Percentiles rank a stretch among this genome's conserved stretches.
These are phyloP conservation scores for Geotrichum aggregatum DNA, from an alignment of 1,139 yeast genomes.

Conservation along the genomic window DNA sequence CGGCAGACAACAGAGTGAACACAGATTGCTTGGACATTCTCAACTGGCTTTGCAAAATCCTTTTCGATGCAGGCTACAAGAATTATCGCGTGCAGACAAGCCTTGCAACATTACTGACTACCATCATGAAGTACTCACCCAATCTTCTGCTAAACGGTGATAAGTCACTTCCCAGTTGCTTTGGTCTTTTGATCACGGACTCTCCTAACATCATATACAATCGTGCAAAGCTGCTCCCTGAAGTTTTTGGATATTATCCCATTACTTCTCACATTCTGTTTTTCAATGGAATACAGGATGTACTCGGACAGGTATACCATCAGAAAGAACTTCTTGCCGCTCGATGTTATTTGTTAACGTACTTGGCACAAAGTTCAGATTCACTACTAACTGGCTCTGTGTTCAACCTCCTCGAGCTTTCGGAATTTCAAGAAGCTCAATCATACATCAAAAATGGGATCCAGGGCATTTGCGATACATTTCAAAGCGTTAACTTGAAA, in stretches of 20 bases:
- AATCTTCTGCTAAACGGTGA: constrained; percentile 4
- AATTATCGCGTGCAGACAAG: constrained; percentile 10
- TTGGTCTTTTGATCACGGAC: constrained; percentile 7
- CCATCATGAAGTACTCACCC: constrained; percentile 9
- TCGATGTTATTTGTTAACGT: constrained; percentile 10
- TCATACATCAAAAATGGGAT: constrained; percentile 11
- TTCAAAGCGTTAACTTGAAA: constrained; percentile 2
- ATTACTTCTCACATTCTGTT: constrained; percentile 9
- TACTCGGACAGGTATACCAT: constrained; percentile 4
- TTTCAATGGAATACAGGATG: constrained; percentile 12
- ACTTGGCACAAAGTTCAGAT: constrained; percentile 13
- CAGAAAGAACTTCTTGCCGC: constrained; percentile 14
- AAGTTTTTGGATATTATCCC: constrained; percentile 9
- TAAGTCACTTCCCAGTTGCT: constrained; percentile 6
- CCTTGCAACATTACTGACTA: constrained; percentile 2
- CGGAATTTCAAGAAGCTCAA: constrained; percentile 7
- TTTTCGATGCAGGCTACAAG: constrained; percentile 14
- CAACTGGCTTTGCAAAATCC: constrained; percentile 15
- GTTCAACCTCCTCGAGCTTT: constrained; percentile 12
- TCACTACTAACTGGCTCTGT: constrained; percentile 12
- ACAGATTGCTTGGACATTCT: constrained; percentile 13
- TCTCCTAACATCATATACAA: constrained; percentile 12
- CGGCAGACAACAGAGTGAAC: not conserved
- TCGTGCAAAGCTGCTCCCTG: constrained; percentile 6
- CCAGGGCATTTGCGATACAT: not conserved